A percentile compares a stretch with the other conserved stretches of the same genome.
Evolutionary conservation across 2,329 filamentous ascomycete genomes (phyloP).

Genomic region (Fonsecaea nubica): DNA sequence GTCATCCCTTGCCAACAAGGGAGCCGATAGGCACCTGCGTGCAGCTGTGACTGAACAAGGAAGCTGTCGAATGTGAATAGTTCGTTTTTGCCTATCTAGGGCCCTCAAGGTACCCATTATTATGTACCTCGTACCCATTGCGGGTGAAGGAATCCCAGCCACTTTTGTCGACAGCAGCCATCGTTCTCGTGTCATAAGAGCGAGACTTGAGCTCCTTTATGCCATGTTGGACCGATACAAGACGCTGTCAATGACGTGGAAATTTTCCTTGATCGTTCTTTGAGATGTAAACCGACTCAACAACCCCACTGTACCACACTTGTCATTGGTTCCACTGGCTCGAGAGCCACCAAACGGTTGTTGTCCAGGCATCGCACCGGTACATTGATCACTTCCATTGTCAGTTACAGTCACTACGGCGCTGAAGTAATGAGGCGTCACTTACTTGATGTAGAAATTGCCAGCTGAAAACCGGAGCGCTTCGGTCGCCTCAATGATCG

Average conservation of each 20-base stretch:
- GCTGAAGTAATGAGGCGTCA: too few relatives aligned
- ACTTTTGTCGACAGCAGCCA: too few relatives aligned
- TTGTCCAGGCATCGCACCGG: slow-evolving; percentile 74
- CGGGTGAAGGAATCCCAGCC: too few relatives aligned
- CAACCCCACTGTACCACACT: slow-evolving; percentile 70
- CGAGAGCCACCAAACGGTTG: slow-evolving; percentile 74
- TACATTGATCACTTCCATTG: slow-evolving; percentile 53
- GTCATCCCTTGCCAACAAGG: too few relatives aligned
- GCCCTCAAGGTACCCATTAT: too few relatives aligned
- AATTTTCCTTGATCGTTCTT: slow-evolving; percentile 78
- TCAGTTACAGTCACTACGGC: neutral
- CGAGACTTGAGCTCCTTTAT: too few relatives aligned
- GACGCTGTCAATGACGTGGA: slow-evolving; percentile 67
- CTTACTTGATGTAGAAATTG: slow-evolving; percentile 53
- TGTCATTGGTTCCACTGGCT: slow-evolving; percentile 75
- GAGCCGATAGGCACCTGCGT: too few relatives aligned
- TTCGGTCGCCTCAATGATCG: slow-evolving; percentile 47
- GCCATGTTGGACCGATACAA: slow-evolving; percentile 60
- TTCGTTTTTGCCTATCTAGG: too few relatives aligned
- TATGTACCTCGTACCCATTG: too few relatives aligned
- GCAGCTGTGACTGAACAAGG: too few relatives aligned
- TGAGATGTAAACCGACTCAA: slow-evolving; percentile 69
- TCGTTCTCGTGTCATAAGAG: too few relatives aligned
- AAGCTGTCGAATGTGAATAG: too few relatives aligned
- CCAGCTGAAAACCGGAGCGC: slow-evolving; percentile 49